A percentile compares a stretch with the other conserved stretches of the same genome.
phyloP scores from a whole-genome alignment of 768 basidiomycete species.

The Cystofilobasidium macerans region DNA sequence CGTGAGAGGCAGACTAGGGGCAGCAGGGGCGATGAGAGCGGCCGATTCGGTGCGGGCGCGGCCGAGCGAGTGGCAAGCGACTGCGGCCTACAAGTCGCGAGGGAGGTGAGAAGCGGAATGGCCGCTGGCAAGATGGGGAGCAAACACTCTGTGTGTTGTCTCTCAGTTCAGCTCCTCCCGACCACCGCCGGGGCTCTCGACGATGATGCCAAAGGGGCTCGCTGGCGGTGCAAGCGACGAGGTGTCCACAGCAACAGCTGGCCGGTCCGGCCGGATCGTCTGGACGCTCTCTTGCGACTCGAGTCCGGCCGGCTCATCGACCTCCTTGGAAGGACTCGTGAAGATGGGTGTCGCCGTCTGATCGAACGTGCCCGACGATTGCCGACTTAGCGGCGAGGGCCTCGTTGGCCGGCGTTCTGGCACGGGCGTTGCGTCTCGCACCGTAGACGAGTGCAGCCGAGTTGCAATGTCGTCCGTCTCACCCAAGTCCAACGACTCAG shows the following conservation, averaged over 20 bases:
- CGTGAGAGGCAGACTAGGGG: too few relatives aligned
- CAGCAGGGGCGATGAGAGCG: too few relatives aligned
- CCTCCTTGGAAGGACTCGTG: neutral
- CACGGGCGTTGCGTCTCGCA: neutral
- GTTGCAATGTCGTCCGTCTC: conserved; percentile 1
- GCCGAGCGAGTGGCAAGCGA: too few relatives aligned
- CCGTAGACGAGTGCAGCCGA: neutral
- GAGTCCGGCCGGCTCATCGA: too few relatives aligned
- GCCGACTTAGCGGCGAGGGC: neutral
- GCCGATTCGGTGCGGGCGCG: too few relatives aligned
- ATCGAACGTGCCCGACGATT: neutral
- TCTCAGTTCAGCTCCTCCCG: conserved; percentile 16
- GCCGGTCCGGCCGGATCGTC: neutral
- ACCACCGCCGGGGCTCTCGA: conserved; percentile 20
- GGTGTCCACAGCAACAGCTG: neutral
- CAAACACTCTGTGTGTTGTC: neutral
- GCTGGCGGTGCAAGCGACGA: neutral
- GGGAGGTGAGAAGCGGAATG: neutral
- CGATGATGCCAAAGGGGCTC: neutral
- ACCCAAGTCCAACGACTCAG: conserved; percentile 9
- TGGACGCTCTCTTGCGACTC: neutral
- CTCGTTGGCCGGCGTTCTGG: neutral
- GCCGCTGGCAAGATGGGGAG: neutral
- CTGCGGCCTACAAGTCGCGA: too few relatives aligned
- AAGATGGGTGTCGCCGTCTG: neutral